Evolutionary conservation across 2,329 filamentous ascomycete genomes (phyloP), one percentile per base, ranked within the genome.

Genomic region (Macroventuria anomochaeta): DNA sequence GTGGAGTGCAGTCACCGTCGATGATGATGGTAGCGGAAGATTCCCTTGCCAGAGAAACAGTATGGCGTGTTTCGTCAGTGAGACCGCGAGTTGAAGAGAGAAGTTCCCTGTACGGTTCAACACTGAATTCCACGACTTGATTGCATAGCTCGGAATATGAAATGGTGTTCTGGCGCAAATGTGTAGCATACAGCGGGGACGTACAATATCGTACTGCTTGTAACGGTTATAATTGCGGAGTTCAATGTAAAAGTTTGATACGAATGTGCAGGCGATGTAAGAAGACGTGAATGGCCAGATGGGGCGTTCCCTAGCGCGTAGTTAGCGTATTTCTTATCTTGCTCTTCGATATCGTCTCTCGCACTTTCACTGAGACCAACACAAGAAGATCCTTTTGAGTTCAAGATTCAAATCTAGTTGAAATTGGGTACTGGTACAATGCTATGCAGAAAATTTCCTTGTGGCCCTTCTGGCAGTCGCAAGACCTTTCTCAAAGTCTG

Each of bases 1-100:
- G 7, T 80, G 78, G 76, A 75, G 76, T 0, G 75, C 81, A 42
- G 80, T 87, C 1, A 65, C 70, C 7, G 85, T 88, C 60, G 83
- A 82, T 51, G 67, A 74, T 2, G 74, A 80, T 29, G 86, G 86
- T 0, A 84, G 75, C 63, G 85, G 81, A 0, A 60, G 71, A 2
- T 88, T 88, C 55, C 74, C 76, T 2, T 52, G 50, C 36, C 38
- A 46, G 12, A 28, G 28, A 5, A 52, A 52, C 18, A 52, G 34
- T 10, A 40, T 46, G 13, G 39, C 48, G 8, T 46, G 40, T 40
- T 52, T 52, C 29, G 48, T 52, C 26, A 52, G 20, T 8, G 48
- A 46, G 7, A 21, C n/a, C n/a, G n/a, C n/a, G n/a, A n/a, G n/a
- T n/a, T 32, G 48, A 18, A 43, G 48, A 20, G 39, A 39, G 12